Conservation (phyloP, 495 filamentous ascomycete genomes). For the Umbilicaria muhlenbergii region DNA sequence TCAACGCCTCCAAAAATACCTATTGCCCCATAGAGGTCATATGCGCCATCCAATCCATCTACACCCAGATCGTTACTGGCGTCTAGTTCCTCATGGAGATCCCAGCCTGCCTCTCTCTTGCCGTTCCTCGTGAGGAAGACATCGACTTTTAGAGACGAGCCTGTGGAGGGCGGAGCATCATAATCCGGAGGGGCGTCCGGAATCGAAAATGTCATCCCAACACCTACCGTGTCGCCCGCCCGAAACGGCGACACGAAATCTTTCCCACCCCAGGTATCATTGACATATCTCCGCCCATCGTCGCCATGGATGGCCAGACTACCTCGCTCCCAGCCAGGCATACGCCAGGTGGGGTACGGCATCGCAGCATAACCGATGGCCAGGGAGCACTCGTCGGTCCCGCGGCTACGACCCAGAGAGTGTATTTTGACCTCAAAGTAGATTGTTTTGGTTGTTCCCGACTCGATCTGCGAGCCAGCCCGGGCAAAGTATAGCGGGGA, state of each 20-base stretch:
- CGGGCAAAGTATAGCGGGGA: slow-evolving; percentile 63
- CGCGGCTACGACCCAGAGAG: slow-evolving; percentile 22
- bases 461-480: slow-evolving; percentile 48
- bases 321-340: slow-evolving; percentile 83
- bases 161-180: slow-evolving; percentile 7
- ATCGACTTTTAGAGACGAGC: slow-evolving; percentile 30
- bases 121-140: slow-evolving; percentile 75
- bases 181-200: slow-evolving; percentile 17
- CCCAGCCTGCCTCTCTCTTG: slow-evolving; percentile 47
- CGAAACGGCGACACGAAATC: slow-evolving; percentile 46
- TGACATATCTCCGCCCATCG: slow-evolving; percentile 75
- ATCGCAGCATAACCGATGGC: slow-evolving; percentile 65
- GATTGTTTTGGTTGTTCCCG: slow-evolving; percentile 38
- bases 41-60: slow-evolving; percentile 60
- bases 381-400: slow-evolving; percentile 39
- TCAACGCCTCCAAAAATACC: slow-evolving; percentile 58
- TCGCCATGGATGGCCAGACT: slow-evolving; percentile 81
- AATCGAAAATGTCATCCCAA: slow-evolving; percentile 53
- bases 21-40: slow-evolving; percentile 68
- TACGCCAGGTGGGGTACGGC: slow-evolving; percentile 75
- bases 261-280: slow-evolving; percentile 71
- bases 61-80: slow-evolving; percentile 42
- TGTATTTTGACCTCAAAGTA: slow-evolving; percentile 67
- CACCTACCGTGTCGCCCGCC: slow-evolving; percentile 39
- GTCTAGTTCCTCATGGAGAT: slow-evolving; percentile 75